Percentiles rank a stretch among this genome's conserved stretches.
These are phyloP conservation scores for Ballota nigra DNA, from an alignment of 257 asterid species.

Conservation along the genomic window DNA sequence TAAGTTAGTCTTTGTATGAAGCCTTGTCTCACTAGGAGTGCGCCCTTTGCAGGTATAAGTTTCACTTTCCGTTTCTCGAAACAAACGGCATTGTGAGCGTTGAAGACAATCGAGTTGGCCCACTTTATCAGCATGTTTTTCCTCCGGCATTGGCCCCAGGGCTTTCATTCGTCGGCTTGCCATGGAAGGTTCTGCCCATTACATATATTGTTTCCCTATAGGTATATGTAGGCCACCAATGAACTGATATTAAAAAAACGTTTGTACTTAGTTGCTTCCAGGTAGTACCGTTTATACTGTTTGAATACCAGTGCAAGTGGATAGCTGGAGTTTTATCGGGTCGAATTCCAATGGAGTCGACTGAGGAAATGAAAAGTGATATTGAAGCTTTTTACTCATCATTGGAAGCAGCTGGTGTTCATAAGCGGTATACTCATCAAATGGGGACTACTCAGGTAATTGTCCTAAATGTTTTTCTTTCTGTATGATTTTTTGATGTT, in stretches of 20 bases:
- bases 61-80: constrained; percentile 81
- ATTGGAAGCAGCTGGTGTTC: constrained; percentile 52
- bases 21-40: background rate
- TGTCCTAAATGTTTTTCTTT: background rate
- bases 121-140: constrained; percentile 83
- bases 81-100: constrained; percentile 61
- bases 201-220: background rate
- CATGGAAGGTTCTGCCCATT: constrained; percentile 72
- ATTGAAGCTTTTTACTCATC: constrained; percentile 65
- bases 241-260: background rate
- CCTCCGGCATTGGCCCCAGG: constrained; percentile 82
- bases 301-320: constrained; percentile 87
- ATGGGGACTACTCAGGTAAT: constrained; percentile 67
- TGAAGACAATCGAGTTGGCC: constrained; percentile 86
- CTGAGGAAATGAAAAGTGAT: constrained; percentile 65
- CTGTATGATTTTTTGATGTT: background rate
- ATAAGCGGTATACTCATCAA: constrained; percentile 74
- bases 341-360: constrained; percentile 58
- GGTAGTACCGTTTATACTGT: constrained; percentile 84
- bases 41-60: constrained; percentile 62
- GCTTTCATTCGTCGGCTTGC: constrained; percentile 90
- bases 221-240: background rate
- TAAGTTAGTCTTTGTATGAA: background rate
- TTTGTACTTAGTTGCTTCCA: constrained; percentile 21
- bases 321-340: constrained; percentile 83